Evolutionary conservation across 176 grass and related monocot genomes (phyloP), one percentile per base, ranked within the genome.

Genomic region (Rhynchospora tenuis): DNA sequence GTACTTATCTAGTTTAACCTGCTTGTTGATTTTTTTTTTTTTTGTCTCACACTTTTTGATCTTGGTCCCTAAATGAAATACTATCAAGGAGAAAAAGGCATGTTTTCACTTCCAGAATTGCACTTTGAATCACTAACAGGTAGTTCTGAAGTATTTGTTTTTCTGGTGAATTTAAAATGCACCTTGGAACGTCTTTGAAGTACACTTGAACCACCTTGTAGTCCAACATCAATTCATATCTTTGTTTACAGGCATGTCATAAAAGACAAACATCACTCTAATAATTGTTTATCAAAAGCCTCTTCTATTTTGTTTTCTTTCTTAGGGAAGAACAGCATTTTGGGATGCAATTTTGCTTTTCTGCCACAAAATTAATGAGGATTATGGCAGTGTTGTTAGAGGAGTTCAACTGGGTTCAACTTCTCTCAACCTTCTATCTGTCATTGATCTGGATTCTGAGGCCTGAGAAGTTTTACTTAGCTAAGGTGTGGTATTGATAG

Each of bases 311-410:
- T 89, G 19, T 83, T 80, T 48, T 22, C 38, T 50, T 72, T 87
- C 86, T 23, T 88, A 98, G 95, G 95, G 95, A 89, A 93, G 95
- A 85, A 98, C 95, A 54, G 95, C 95, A 60, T 61, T 98, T 38
- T 98, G 91, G 95, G 95, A 98, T 90, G 86, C 95, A 44, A 93
- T 98, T 88, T 88, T 98, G 86, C 92, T 98, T 73, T 78, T 98
- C 22, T 98, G 95, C 68, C 87, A 98, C 86, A 93, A 89, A 83
- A 91, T 98, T 81, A 91, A 93, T 3, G 51, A 83, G 73, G 91
- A 87, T 23, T 98, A 98, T 83, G 92, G 92, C 0, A 84, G 95
- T 68, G 80, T 95, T 31, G 88, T 98, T 29, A 94, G 92, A 74
- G 95, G 95, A 81, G 90, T 93, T 84, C 92, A 95, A 88, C 87